phyloP scores from a whole-genome alignment of 2,329 filamentous ascomycete species.

The Epichloe coenophiala region DNA sequence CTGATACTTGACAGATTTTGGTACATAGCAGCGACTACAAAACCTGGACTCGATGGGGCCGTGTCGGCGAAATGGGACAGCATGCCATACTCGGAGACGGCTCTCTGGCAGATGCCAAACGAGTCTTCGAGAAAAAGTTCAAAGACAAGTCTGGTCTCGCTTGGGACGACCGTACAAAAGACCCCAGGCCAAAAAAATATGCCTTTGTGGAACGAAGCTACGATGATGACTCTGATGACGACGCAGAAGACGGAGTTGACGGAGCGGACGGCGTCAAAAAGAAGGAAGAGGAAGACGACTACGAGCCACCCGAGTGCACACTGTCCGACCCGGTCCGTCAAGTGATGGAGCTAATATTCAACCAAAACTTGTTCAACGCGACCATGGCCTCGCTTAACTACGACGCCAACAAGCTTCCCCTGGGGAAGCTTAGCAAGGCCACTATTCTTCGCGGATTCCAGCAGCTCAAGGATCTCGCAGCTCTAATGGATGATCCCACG shows the following conservation, averaged over 20 bases:
- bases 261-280: slow-evolving; percentile 19
- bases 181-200: slow-evolving; percentile 56
- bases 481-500: slow-evolving; percentile 42
- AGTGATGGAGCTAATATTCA: slow-evolving; percentile 74
- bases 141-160: slow-evolving; percentile 44
- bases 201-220: slow-evolving; percentile 72
- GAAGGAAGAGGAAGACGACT: slow-evolving; percentile 22
- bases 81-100: slow-evolving; percentile 29
- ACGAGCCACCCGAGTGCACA: slow-evolving; percentile 35
- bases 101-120: slow-evolving; percentile 28
- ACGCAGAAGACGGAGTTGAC: slow-evolving; percentile 11
- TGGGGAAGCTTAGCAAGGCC: slow-evolving; percentile 71
- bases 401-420: slow-evolving; percentile 61
- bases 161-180: slow-evolving; percentile 38
- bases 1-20: slow-evolving; percentile 24
- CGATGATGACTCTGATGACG: slow-evolving; percentile 49
- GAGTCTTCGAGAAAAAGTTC: slow-evolving; percentile 47
- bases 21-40: slow-evolving; percentile 27
- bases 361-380: slow-evolving; percentile 54
- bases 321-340: slow-evolving; percentile 48
- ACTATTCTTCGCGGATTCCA: slow-evolving; percentile 67
- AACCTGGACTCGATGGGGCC: slow-evolving; percentile 70
- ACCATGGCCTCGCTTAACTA: slow-evolving; percentile 58
- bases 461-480: slow-evolving; percentile 60
- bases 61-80: slow-evolving; percentile 51